Conservation (phyloP, 2,329 filamentous ascomycete species). For the Ophiostoma himal-ulmi region DNA sequence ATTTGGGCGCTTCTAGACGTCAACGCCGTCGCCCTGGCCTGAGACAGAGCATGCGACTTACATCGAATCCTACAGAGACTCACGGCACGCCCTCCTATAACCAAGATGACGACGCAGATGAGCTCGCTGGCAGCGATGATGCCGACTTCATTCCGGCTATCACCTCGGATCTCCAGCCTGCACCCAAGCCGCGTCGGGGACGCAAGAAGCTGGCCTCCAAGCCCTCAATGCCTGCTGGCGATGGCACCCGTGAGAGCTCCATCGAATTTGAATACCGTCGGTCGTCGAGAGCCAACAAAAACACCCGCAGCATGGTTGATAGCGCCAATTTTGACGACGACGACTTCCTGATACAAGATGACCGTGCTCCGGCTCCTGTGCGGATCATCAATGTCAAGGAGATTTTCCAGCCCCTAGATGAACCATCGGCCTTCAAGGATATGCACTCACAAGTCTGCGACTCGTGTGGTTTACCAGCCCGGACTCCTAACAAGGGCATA, state of each 20-base stretch:
- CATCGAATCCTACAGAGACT: not conserved
- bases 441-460: constrained; percentile 68
- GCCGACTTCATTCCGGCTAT: constrained; percentile 29
- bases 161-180: constrained; percentile 29
- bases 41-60: constrained; percentile 22
- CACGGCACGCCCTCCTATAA: constrained; percentile 5
- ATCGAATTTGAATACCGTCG: constrained; percentile 52
- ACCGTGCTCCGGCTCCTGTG: constrained; percentile 40
- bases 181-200: constrained; percentile 19
- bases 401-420: constrained; percentile 58
- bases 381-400: constrained; percentile 65
- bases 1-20: not conserved
- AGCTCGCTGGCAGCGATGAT: constrained; percentile 24
- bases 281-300: constrained; percentile 44
- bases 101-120: constrained; percentile 28
- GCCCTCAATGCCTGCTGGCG: too few species aligned
- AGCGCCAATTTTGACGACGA: constrained; percentile 53
- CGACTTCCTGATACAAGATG: constrained; percentile 45
- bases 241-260: constrained; percentile 26
- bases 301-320: constrained; percentile 45
- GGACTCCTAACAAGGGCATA: constrained; percentile 55
- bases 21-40: constrained; percentile 7
- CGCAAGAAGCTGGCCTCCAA: constrained; percentile 22
- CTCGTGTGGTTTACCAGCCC: constrained; percentile 55
- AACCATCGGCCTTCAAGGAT: constrained; percentile 58